These are phyloP conservation scores for Filobasidium floriforme DNA, from an alignment of 768 basidiomycete genomes.

Conservation along the genomic window DNA sequence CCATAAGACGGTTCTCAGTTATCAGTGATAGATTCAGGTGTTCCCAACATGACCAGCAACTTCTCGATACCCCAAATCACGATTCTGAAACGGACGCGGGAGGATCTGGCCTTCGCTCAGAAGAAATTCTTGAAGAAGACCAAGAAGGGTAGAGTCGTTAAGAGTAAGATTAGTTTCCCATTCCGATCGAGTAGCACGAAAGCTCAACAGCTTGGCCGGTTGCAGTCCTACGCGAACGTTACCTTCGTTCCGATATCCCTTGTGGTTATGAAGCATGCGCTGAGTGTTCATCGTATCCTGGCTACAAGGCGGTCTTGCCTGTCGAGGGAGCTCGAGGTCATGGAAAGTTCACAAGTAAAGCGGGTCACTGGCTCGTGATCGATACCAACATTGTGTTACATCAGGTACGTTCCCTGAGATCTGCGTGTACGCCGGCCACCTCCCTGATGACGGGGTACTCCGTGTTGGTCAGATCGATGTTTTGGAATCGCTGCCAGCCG, in stretches of 20 bases:
- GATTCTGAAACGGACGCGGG: constrained; percentile 43
- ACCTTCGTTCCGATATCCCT: constrained; percentile 80
- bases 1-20: too few species aligned
- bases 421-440: not conserved
- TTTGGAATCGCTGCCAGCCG: constrained; percentile 67
- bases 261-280: constrained; percentile 71
- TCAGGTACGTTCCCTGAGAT: constrained; percentile 53
- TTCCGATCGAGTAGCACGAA: not conserved
- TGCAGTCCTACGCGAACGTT: constrained; percentile 81
- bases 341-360: constrained; percentile 41
- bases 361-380: constrained; percentile 68
- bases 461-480: constrained; percentile 71
- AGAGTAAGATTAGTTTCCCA: constrained; percentile 53
- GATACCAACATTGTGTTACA: constrained; percentile 93
- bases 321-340: constrained; percentile 56
- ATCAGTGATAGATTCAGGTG: too few species aligned
- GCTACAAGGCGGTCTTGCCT: constrained; percentile 53
- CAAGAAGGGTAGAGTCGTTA: constrained; percentile 82
- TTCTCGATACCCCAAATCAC: constrained; percentile 31
- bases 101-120: constrained; percentile 52
- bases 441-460: constrained; percentile 25
- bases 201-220: not conserved
- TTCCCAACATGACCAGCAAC: not conserved
- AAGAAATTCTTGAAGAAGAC: constrained; percentile 97
- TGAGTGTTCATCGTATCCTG: constrained; percentile 51